phyloP scores from a whole-genome alignment of 176 grass and related monocot genomes.

The Poa pratensis region DNA sequence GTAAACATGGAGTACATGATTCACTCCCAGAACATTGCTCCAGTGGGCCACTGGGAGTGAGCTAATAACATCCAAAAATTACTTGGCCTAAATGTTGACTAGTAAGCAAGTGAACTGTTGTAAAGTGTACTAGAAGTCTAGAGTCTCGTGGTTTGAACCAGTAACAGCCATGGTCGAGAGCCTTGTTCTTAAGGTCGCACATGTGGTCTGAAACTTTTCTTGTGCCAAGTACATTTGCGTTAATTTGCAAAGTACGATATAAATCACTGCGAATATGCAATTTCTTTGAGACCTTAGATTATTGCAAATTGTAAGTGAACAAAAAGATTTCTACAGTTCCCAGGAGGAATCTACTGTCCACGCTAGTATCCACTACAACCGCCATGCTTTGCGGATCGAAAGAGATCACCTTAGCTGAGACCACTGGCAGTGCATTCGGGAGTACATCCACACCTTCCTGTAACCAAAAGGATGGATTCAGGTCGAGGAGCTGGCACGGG shows the following conservation, averaged over 20 bases:
- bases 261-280: not conserved
- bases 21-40: not conserved
- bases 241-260: not conserved
- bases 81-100: not conserved
- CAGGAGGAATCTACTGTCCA: conserved; percentile 66
- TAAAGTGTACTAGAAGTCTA: not conserved
- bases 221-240: not conserved
- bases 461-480: conserved; percentile 64
- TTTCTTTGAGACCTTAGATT: not conserved
- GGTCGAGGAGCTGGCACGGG: conserved; percentile 68
- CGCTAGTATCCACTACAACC: conserved; percentile 43
- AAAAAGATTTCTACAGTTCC: conserved; percentile 72
- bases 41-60: not conserved
- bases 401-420: conserved; percentile 47
- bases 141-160: not conserved
- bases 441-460: conserved; percentile 10
- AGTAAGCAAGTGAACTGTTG: conserved; percentile 14
- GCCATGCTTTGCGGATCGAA: conserved; percentile 39
- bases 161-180: not conserved
- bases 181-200: not conserved
- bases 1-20: not conserved
- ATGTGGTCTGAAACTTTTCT: not conserved
- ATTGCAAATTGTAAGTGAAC: not conserved
- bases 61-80: not conserved
- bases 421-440: conserved; percentile 61